A percentile compares a stretch with the other conserved stretches of the same genome.
These are phyloP conservation scores for Pseudocercospora musae DNA, from an alignment of 2,329 filamentous ascomycete species.

Conservation along the genomic window DNA sequence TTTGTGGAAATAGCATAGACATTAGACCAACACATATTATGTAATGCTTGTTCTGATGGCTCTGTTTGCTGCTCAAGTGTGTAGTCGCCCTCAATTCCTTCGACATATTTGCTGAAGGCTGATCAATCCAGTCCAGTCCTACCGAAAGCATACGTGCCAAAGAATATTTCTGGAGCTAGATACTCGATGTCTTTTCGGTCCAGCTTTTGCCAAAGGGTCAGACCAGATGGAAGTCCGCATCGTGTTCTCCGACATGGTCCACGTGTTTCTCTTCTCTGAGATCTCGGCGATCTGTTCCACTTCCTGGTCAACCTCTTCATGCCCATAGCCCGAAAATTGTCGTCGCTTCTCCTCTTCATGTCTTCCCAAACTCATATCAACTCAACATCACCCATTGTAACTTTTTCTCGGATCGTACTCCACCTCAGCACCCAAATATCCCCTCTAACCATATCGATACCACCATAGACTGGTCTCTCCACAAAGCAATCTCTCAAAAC, in stretches of 20 bases:
- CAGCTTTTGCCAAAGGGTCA: neutral
- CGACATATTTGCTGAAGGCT: too few species aligned
- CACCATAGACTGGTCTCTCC: conserved; percentile 54
- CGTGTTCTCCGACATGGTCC: too few species aligned
- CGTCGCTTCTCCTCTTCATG: neutral
- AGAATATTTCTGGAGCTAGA: too few species aligned
- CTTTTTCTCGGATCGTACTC: conserved; percentile 59
- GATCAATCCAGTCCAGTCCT: too few species aligned
- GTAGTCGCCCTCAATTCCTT: neutral
- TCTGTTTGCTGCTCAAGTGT: too few species aligned
- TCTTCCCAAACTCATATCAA: conserved; percentile 39
- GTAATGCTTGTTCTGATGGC: neutral
- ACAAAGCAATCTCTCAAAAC: conserved; percentile 60
- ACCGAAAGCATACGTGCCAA: too few species aligned
- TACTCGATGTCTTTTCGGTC: neutral
- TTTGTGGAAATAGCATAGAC: too few species aligned
- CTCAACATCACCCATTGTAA: conserved; percentile 73
- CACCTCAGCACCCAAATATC: conserved; percentile 59
- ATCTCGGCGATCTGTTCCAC: too few species aligned
- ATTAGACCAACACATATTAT: neutral
- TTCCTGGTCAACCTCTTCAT: too few species aligned
- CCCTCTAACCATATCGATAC: conserved; percentile 46
- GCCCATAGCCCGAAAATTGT: too few species aligned
- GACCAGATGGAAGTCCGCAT: neutral
- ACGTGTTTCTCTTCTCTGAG: too few species aligned